A percentile compares a stretch with the other conserved stretches of the same genome.
phyloP scores from a whole-genome alignment of 2,329 filamentous ascomycete genomes.

The Aspergillus sp. region DNA sequence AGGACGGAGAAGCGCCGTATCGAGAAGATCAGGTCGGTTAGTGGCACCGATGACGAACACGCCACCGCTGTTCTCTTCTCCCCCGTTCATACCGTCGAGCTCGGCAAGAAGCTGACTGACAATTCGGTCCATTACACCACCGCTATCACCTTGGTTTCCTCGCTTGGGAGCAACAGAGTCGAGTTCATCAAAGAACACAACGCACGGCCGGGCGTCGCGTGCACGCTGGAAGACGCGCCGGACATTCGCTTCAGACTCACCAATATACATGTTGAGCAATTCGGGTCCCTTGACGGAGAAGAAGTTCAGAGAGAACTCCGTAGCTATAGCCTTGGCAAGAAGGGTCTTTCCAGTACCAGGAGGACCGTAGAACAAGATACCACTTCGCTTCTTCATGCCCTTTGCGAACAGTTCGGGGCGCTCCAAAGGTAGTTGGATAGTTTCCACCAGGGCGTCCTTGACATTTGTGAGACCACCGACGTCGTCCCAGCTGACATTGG shows the following conservation, averaged over 20 bases:
- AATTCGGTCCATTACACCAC: slow-evolving; percentile 97
- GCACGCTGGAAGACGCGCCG: slow-evolving; percentile 99
- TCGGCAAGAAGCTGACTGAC: slow-evolving; percentile 93
- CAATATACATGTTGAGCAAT: slow-evolving; percentile 99
- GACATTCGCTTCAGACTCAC: slow-evolving; percentile 99
- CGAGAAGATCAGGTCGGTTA: slow-evolving; percentile 88
- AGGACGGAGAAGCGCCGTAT: slow-evolving; percentile 83
- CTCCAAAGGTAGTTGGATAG: slow-evolving; percentile 88
- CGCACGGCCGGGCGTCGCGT: slow-evolving; percentile 91
- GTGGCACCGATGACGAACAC: slow-evolving; percentile 98
- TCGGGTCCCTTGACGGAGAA: slow-evolving; percentile 99
- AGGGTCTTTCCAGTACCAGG: slow-evolving; percentile 99
- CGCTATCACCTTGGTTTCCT: slow-evolving; percentile 94
- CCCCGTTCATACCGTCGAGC: slow-evolving; percentile 95
- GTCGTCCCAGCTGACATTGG: slow-evolving; percentile 94
- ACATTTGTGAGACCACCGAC: slow-evolving; percentile 91
- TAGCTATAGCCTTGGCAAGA: slow-evolving; percentile 97
- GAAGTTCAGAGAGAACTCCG: slow-evolving; percentile 98
- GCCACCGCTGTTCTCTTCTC: slow-evolving; percentile 73
- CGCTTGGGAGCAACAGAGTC: slow-evolving; percentile 96
- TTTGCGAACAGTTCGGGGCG: slow-evolving; percentile 92
- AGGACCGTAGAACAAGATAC: slow-evolving; percentile 97
- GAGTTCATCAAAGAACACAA: slow-evolving; percentile 97
- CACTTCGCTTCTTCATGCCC: slow-evolving; percentile 97
- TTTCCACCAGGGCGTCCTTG: slow-evolving; percentile 96